Conservation (phyloP, 768 basidiomycete species). For the Mycena rosella region DNA sequence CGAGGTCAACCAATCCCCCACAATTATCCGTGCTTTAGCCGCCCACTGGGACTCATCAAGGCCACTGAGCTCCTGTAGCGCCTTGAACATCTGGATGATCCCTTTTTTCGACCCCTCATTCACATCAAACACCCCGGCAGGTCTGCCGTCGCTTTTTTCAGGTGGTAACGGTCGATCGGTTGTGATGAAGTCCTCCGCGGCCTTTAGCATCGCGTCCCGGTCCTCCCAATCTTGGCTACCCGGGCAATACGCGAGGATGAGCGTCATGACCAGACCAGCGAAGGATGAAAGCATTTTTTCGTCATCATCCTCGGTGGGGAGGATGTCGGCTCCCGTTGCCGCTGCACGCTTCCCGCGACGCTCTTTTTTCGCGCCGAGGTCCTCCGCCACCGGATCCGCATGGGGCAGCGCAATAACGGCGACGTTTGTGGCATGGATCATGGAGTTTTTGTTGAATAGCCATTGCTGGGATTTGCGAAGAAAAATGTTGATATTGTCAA, state of each 20-base stretch:
- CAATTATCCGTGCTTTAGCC: conserved; percentile 37
- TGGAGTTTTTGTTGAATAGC: not conserved
- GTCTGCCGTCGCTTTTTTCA: not conserved
- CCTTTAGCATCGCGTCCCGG: conserved; percentile 23
- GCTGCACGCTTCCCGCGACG: conserved; percentile 37
- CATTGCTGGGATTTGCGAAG: too few relatives aligned
- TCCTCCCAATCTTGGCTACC: conserved; percentile 33
- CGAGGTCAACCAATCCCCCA: conserved; percentile 47
- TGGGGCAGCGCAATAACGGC: conserved; percentile 33
- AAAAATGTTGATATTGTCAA: too few relatives aligned
- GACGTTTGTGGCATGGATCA: conserved; percentile 36
- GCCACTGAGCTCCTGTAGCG: conserved; percentile 37
- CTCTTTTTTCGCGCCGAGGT: conserved; percentile 34
- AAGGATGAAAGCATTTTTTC: conserved; percentile 30
- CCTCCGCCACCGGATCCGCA: conserved; percentile 23
- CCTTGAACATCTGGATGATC: conserved; percentile 41
- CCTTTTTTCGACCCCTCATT: conserved; percentile 49
- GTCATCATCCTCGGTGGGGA: conserved; percentile 36
- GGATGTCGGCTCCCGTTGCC: conserved; percentile 37
- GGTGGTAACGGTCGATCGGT: conserved; percentile 14
- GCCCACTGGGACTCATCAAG: conserved; percentile 39
- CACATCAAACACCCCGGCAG: conserved; percentile 45
- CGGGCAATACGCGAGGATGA: conserved; percentile 36
- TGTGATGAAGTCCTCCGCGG: conserved; percentile 26
- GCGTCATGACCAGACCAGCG: conserved; percentile 27